These are phyloP conservation scores for Zelopaecilomyces penicillatus DNA, from an alignment of 2,329 filamentous ascomycete species.

Conservation along the genomic window DNA sequence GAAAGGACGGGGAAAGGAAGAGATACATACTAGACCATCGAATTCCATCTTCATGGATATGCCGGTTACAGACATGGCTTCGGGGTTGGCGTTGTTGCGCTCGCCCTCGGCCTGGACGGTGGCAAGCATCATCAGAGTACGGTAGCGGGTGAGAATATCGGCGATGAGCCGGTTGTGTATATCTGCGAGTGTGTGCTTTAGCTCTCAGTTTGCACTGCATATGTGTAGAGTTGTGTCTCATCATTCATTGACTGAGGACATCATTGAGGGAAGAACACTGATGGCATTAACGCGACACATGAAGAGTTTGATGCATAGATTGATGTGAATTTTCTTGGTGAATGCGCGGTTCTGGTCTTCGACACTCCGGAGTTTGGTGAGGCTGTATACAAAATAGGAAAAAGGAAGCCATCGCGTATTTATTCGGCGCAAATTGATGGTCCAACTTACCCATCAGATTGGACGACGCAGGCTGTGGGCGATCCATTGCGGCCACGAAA, in stretches of 20 bases:
- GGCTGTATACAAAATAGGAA: no score
- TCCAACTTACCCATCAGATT: conserved; percentile 27
- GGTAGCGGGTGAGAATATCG: conserved; percentile 35
- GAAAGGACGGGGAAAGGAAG: background rate
- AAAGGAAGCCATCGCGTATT: no score
- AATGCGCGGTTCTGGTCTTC: no score
- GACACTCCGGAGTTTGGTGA: no score
- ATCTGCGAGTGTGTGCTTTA: conserved; percentile 22
- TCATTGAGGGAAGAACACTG: background rate
- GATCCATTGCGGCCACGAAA: conserved; percentile 19
- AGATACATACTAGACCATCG: conserved; percentile 28
- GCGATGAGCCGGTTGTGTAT: conserved; percentile 37
- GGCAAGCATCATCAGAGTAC: conserved; percentile 34
- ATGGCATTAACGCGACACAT: background rate
- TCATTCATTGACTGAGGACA: background rate
- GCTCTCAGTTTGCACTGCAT: background rate
- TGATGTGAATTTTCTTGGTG: no score
- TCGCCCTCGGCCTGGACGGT: conserved; percentile 34
- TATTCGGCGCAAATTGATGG: no score
- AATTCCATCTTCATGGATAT: conserved; percentile 39
- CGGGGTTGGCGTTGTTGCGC: conserved; percentile 29
- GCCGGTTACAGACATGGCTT: conserved; percentile 33
- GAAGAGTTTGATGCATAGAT: no score
- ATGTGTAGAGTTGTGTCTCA: no score
- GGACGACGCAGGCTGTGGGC: conserved; percentile 21